Percentiles rank a stretch among this genome's conserved stretches.
Conservation (phyloP, 345 rosid species). For the Clarkia xantiana region DNA sequence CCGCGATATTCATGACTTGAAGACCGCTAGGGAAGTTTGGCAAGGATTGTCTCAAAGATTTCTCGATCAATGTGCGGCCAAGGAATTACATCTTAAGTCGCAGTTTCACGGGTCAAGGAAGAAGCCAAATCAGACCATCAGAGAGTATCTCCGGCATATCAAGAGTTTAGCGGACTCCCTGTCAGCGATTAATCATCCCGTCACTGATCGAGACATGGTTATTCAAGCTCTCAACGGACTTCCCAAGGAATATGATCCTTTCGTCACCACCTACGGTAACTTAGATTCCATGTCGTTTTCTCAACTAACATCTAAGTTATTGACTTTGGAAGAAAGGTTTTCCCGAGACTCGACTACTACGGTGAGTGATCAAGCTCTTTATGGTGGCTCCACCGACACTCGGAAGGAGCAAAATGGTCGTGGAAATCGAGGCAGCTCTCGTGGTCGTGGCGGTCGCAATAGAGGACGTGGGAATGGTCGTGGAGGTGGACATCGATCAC, state of each 20-base stretch:
- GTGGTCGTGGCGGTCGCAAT: not conserved
- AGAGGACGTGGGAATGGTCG: not conserved
- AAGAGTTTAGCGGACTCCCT: no score
- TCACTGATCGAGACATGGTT: not conserved
- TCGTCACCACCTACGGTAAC: not conserved
- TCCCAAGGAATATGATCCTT: not conserved
- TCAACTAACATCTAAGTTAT: not conserved
- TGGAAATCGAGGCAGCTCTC: not conserved
- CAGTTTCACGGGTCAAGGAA: not conserved
- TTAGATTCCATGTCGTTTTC: not conserved
- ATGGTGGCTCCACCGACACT: not conserved
- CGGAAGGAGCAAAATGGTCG: no score
- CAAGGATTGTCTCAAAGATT: not conserved
- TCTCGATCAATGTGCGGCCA: not conserved
- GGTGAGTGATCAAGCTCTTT: not conserved
- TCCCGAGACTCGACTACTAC: accelerated
- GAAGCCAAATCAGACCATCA: not conserved
- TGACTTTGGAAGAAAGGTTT: not conserved
- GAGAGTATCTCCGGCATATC: not conserved
- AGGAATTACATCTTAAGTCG: not conserved
- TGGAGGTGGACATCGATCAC: not conserved
- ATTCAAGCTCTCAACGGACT: not conserved
- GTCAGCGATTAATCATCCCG: not conserved
- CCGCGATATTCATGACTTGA: not conserved
- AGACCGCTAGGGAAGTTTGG: not conserved